A percentile compares a stretch with the other conserved stretches of the same genome.
phyloP scores from a whole-genome alignment of 1,139 yeast species.

The Kodamaea sp. region DNA sequence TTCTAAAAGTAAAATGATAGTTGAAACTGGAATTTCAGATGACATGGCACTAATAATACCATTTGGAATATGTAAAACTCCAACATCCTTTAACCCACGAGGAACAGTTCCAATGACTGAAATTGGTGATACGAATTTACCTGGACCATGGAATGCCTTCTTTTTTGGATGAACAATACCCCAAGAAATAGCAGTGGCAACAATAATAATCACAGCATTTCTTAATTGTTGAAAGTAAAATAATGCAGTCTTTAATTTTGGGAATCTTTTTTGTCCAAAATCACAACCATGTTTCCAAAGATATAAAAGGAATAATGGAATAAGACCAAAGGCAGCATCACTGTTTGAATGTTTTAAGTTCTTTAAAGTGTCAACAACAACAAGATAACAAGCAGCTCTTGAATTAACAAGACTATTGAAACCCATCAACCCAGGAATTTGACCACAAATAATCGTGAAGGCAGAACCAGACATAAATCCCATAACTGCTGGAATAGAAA shows the following conservation, averaged over 20 bases:
- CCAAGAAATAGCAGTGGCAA: conserved; percentile 75
- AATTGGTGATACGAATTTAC: conserved; percentile 45
- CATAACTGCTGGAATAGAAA: conserved; percentile 87
- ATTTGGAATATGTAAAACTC: conserved; percentile 64
- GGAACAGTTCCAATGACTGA: conserved; percentile 75
- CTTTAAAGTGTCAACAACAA: conserved; percentile 69
- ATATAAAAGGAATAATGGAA: conserved; percentile 66
- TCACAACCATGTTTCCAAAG: conserved; percentile 60
- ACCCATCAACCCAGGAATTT: conserved; percentile 86
- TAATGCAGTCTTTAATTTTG: conserved; percentile 51
- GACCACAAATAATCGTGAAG: conserved; percentile 74
- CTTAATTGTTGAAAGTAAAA: conserved; percentile 76
- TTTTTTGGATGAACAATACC: conserved; percentile 39
- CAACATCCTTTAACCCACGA: conserved; percentile 73
- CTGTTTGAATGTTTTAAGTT: conserved; percentile 61
- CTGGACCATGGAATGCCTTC: conserved; percentile 35
- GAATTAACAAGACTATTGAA: conserved; percentile 63
- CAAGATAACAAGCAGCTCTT: conserved; percentile 64
- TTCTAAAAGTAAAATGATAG: conserved; percentile 77
- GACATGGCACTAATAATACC: conserved; percentile 62
- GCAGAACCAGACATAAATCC: conserved; percentile 98
- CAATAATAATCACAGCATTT: conserved; percentile 74
- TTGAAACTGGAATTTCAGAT: conserved; percentile 79
- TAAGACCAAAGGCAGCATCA: conserved; percentile 89
- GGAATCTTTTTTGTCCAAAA: conserved; percentile 61